A percentile compares a stretch with the other conserved stretches of the same genome.
Conservation (phyloP, 805 yeast genomes). For the Zygosaccharomyces lentus region DNA sequence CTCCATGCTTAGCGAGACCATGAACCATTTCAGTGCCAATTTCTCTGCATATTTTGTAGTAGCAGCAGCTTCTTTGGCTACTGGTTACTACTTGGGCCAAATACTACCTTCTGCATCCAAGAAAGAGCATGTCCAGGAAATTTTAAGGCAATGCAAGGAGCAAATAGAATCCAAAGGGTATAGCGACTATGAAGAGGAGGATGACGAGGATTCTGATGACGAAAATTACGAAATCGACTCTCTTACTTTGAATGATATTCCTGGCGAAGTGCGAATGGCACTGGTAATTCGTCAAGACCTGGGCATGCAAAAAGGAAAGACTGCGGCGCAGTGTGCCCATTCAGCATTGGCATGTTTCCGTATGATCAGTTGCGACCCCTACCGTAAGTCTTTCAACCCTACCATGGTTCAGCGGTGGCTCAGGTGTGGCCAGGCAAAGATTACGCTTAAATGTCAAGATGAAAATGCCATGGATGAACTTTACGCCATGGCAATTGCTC, state of each 20-base stretch:
- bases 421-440: slow-evolving; percentile 85
- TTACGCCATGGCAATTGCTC: slow-evolving; percentile 73
- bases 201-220: slow-evolving; percentile 45
- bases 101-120: slow-evolving; percentile 17
- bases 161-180: slow-evolving; percentile 22
- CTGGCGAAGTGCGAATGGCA: slow-evolving; percentile 84
- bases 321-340: slow-evolving; percentile 96
- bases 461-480: slow-evolving; percentile 68
- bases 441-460: slow-evolving; percentile 70
- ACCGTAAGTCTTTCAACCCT: slow-evolving; percentile 52
- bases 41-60: slow-evolving; percentile 22
- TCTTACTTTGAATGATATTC: slow-evolving; percentile 53
- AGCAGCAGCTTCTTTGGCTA: slow-evolving; percentile 30
- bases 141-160: slow-evolving; percentile 16
- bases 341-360: slow-evolving; percentile 92
- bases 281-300: slow-evolving; percentile 83
- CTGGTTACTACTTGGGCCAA: slow-evolving; percentile 31
- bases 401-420: slow-evolving; percentile 72
- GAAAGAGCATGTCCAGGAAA: slow-evolving; percentile 16
- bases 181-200: slow-evolving; percentile 34
- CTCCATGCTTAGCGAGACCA: slow-evolving; percentile 3
- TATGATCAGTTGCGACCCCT: slow-evolving; percentile 49
- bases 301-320: slow-evolving; percentile 90
- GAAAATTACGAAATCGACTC: slow-evolving; percentile 59
- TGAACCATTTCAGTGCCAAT: slow-evolving; percentile 15